phyloP scores from a whole-genome alignment of 2,329 filamentous ascomycete genomes.

The Periglandula ipomoeae region DNA sequence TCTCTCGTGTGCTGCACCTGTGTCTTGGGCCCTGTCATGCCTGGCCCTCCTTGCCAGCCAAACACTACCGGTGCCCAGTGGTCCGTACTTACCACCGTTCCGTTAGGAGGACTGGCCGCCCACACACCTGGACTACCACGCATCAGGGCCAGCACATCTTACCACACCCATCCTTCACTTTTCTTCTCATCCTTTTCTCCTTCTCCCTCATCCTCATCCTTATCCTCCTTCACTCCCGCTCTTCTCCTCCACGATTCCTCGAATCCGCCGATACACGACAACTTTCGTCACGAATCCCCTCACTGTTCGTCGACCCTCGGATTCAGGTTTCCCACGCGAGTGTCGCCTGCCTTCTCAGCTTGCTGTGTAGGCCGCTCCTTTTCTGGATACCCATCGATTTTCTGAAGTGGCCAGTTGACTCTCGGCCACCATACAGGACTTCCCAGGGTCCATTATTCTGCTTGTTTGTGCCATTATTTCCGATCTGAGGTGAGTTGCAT shows the following conservation, averaged over 20 bases:
- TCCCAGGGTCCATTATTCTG: constrained; percentile 9
- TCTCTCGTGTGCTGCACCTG: background rate
- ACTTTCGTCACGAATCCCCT: constrained; percentile 21
- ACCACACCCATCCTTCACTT: constrained; percentile 1
- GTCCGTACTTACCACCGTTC: background rate
- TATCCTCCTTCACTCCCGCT: constrained; percentile 12
- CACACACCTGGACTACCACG: constrained; percentile 2
- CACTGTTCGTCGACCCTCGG: constrained; percentile 17
- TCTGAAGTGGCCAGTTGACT: constrained; percentile 10
- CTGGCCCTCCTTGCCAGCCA: background rate
- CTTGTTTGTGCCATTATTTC: background rate
- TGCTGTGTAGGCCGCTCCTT: constrained; percentile 17
- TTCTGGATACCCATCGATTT: constrained; percentile 9
- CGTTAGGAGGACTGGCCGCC: background rate
- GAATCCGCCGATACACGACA: constrained; percentile 29
- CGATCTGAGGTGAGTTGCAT: constrained; percentile 2
- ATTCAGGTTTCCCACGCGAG: constrained; percentile 23
- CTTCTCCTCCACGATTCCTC: constrained; percentile 21
- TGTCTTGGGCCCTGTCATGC: background rate
- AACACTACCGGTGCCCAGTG: background rate
- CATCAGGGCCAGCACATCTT: constrained; percentile 1
- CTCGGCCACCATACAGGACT: constrained; percentile 8
- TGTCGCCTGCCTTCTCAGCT: constrained; percentile 17
- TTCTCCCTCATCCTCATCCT: constrained; percentile 9
- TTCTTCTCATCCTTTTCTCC: background rate